Evolutionary conservation across 805 yeast species (phyloP).

Genomic region (Millerozyma miso): DNA sequence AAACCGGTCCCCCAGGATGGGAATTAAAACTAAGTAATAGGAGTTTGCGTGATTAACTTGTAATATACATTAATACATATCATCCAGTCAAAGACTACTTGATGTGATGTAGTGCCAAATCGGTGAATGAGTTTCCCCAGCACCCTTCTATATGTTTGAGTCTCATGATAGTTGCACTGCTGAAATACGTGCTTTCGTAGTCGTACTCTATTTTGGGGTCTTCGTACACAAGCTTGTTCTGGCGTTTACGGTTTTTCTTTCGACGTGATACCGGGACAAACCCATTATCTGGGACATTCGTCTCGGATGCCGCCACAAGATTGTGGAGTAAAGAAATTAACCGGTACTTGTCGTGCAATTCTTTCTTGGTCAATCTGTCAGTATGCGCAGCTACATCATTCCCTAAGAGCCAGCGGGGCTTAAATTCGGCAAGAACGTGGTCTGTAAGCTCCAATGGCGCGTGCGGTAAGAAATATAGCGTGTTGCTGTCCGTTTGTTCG

Average conservation of each 20-base stretch:
- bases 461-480: conserved; percentile 67
- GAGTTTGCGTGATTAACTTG: neutral
- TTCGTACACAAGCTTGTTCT: conserved; percentile 19
- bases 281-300: conserved; percentile 8
- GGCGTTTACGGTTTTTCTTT: conserved; percentile 15
- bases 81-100: neutral
- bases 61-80: neutral
- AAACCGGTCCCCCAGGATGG: neutral
- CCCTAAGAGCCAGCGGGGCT: conserved; percentile 43
- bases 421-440: conserved; percentile 22
- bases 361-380: conserved; percentile 43
- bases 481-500: conserved; percentile 7
- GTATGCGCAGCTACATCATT: conserved; percentile 53
- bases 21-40: neutral
- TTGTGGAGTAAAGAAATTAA: conserved; percentile 36
- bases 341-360: conserved; percentile 42
- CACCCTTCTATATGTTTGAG: conserved; percentile 25
- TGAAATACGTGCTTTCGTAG: conserved; percentile 28
- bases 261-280: conserved; percentile 15
- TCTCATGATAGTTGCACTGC: conserved; percentile 12
- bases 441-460: conserved; percentile 60
- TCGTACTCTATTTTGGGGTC: conserved; percentile 33
- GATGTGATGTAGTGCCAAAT: conserved; percentile 41
- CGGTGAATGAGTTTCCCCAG: conserved; percentile 54
- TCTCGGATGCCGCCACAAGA: conserved; percentile 9